Percentiles rank a stretch among this genome's conserved stretches.
These are phyloP conservation scores for Phialocephala sp. DNA, from an alignment of 2,329 filamentous ascomycete genomes.

Conservation along the genomic window DNA sequence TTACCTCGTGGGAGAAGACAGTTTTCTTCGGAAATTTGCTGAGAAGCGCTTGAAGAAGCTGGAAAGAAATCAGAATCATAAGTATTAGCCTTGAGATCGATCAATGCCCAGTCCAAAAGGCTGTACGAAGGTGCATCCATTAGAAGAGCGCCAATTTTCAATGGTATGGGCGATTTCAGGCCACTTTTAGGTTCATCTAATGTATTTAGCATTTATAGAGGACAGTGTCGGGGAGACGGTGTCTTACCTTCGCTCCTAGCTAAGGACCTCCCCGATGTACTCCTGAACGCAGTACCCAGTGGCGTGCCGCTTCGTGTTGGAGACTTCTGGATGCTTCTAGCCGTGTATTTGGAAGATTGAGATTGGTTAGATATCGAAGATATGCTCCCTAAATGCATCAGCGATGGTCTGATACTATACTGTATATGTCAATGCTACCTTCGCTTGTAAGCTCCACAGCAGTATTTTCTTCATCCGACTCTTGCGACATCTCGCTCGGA, in stretches of 20 bases:
- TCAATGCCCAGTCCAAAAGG: conserved; percentile 3
- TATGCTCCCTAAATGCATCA: conserved; percentile 9
- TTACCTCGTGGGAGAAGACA: not conserved
- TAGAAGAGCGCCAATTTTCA: not conserved
- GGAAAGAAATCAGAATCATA: not conserved
- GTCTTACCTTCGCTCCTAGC: no score
- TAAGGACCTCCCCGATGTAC: no score
- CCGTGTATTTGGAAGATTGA: not conserved
- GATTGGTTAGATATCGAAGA: conserved; percentile 8
- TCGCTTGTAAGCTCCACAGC: conserved; percentile 14
- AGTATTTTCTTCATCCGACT: conserved; percentile 11
- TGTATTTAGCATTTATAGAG: no score
- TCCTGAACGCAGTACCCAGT: no score
- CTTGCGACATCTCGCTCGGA: conserved; percentile 4
- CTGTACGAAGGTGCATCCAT: not conserved
- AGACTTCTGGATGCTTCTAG: not conserved
- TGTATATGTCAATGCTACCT: conserved; percentile 7
- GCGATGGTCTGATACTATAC: not conserved
- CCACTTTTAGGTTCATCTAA: not conserved
- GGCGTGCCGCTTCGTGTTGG: not conserved
- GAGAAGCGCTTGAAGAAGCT: not conserved
- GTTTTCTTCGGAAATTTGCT: not conserved
- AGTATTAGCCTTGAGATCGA: not conserved
- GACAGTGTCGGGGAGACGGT: no score
- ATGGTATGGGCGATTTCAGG: not conserved